Conservation (phyloP, 2,329 filamentous ascomycete genomes). For the Tricladium varicosporioides region DNA sequence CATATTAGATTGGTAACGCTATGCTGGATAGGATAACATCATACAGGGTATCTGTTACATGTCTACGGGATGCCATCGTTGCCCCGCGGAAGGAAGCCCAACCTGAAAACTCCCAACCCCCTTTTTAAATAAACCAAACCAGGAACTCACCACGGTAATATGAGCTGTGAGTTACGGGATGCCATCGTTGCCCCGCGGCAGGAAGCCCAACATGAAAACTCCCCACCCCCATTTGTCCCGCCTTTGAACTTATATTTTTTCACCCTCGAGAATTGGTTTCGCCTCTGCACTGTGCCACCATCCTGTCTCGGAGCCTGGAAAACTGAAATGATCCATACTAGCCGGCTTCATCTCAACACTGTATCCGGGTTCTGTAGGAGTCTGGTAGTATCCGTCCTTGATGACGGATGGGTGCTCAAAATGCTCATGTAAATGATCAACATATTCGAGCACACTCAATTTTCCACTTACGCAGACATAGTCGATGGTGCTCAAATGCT, state of each 20-base stretch:
- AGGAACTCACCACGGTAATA: neutral
- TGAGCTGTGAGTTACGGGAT: slow-evolving; percentile 9
- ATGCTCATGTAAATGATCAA: slow-evolving; percentile 92
- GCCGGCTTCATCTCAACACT: slow-evolving; percentile 91
- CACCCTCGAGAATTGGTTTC: slow-evolving; percentile 33
- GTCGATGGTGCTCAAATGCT: slow-evolving; percentile 89
- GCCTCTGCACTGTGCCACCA: slow-evolving; percentile 76
- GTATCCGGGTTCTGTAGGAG: slow-evolving; percentile 79
- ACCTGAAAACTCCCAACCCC: slow-evolving; percentile 32
- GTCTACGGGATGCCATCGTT: slow-evolving; percentile 31
- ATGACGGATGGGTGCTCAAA: slow-evolving; percentile 80
- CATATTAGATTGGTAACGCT: neutral
- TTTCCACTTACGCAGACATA: slow-evolving; percentile 84
- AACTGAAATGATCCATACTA: slow-evolving; percentile 78
- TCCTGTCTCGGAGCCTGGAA: slow-evolving; percentile 72
- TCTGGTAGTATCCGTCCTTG: slow-evolving; percentile 83
- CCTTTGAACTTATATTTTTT: slow-evolving; percentile 29
- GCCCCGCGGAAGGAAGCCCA: slow-evolving; percentile 29
- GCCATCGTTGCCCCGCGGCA: slow-evolving; percentile 16
- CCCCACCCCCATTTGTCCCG: neutral
- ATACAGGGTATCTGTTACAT: neutral
- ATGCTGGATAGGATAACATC: neutral
- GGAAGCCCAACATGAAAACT: slow-evolving; percentile 8
- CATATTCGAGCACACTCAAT: slow-evolving; percentile 82
- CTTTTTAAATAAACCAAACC: slow-evolving; percentile 8